Evolutionary conservation across 257 asterid species (phyloP).

Genomic region (Asclepias syriaca): DNA sequence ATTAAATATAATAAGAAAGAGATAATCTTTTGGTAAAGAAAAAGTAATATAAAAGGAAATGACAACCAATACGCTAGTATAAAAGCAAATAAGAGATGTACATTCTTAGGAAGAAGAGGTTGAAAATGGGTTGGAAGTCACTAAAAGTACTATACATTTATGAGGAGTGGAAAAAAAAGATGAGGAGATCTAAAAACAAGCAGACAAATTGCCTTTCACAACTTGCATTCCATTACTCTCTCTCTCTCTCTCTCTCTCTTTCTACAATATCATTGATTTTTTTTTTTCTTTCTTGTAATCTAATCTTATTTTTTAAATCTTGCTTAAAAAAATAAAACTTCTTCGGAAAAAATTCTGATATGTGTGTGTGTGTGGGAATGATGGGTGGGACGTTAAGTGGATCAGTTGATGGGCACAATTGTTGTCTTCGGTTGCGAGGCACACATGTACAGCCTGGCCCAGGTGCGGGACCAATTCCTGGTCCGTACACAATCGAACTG

Average conservation of each 20-base stretch:
- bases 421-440: slow-evolving; percentile 8
- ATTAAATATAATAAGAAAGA: too few relatives aligned
- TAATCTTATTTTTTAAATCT: too few relatives aligned
- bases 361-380: too few relatives aligned
- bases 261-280: too few relatives aligned
- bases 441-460: slow-evolving; percentile 19
- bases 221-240: too few relatives aligned
- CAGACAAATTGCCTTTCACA: too few relatives aligned
- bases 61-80: neutral
- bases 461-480: slow-evolving; percentile 13
- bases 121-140: slow-evolving; percentile 1
- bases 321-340: too few relatives aligned
- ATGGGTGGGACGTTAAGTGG: neutral
- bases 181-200: too few relatives aligned
- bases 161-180: neutral
- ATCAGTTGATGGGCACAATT: slow-evolving; percentile 7
- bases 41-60: neutral
- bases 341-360: too few relatives aligned
- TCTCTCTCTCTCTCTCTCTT: too few relatives aligned
- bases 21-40: too few relatives aligned
- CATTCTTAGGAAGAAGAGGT: neutral
- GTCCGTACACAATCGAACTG: slow-evolving; percentile 20
- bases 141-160: neutral
- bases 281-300: too few relatives aligned
- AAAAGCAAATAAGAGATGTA: neutral